Evolutionary conservation across 805 yeast genomes (phyloP).

Genomic region (Suhomyces sp.): DNA sequence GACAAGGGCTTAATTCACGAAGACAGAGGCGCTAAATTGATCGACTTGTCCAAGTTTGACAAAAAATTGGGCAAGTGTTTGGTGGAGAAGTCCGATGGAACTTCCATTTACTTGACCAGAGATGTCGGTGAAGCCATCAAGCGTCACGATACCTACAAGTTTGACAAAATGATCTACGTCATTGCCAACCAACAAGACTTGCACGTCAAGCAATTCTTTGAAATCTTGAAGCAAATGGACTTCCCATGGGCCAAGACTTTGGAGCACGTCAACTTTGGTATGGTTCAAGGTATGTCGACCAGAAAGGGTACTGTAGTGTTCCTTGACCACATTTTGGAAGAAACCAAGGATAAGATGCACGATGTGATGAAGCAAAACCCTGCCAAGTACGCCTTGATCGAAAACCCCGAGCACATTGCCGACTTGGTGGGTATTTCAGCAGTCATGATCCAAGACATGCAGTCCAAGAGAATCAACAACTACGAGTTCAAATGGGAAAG

Average conservation of each 20-base stretch:
- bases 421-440: slow-evolving; percentile 96
- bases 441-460: slow-evolving; percentile 99
- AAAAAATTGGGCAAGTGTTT: slow-evolving; percentile 92
- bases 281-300: slow-evolving; percentile 98
- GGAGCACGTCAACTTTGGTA: slow-evolving; percentile 89
- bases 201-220: slow-evolving; percentile 90
- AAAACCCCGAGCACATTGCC: slow-evolving; percentile 91
- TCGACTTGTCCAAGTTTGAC: slow-evolving; percentile 79
- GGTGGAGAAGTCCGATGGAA: slow-evolving; percentile 92
- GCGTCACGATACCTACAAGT: slow-evolving; percentile 77
- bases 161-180: slow-evolving; percentile 95
- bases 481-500: slow-evolving; percentile 97
- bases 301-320: slow-evolving; percentile 99
- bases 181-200: slow-evolving; percentile 96
- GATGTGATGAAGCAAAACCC: slow-evolving; percentile 93
- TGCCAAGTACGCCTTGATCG: slow-evolving; percentile 87
- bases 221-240: slow-evolving; percentile 87
- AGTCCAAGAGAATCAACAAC: slow-evolving; percentile 92
- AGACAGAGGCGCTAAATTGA: slow-evolving; percentile 87
- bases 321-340: slow-evolving; percentile 88
- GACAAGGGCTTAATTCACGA: slow-evolving; percentile 72
- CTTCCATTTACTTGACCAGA: slow-evolving; percentile 89
- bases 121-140: slow-evolving; percentile 96
- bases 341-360: slow-evolving; percentile 91
- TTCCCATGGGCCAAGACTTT: slow-evolving; percentile 80